Evolutionary conservation across 805 yeast species (phyloP).

Genomic region (Starmerella gropengiesseri): DNA sequence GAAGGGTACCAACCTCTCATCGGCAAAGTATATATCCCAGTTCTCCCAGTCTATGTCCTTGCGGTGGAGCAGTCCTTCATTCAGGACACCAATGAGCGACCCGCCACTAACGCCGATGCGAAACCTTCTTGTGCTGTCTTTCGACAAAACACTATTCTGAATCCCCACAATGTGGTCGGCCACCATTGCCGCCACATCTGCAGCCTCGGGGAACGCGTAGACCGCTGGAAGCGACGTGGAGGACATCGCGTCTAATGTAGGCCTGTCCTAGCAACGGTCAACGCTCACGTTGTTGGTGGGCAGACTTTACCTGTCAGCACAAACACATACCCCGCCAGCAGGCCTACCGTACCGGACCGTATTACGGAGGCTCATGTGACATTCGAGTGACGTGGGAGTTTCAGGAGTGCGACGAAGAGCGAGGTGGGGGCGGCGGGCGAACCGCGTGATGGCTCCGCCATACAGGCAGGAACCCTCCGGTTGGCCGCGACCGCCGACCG

Average conservation of each 20-base stretch:
- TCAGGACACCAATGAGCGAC: constrained; percentile 71
- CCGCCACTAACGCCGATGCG: constrained; percentile 92
- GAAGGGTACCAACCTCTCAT: constrained; percentile 87
- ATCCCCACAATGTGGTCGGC: constrained; percentile 89
- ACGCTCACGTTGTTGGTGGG: constrained; percentile 5
- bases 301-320: constrained; percentile 2
- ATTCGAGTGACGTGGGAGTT: no score
- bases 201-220: constrained; percentile 81
- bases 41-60: constrained; percentile 76
- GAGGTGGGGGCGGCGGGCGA: no score
- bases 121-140: constrained; percentile 45
- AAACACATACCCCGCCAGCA: neutral
- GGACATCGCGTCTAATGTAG: constrained; percentile 5
- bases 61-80: constrained; percentile 72
- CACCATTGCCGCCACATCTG: constrained; percentile 90
- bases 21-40: constrained; percentile 96
- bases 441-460: no score
- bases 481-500: no score
- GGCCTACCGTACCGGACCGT: constrained; percentile 1
- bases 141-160: constrained; percentile 55
- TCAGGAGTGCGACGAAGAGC: no score
- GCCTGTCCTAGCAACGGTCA: no score
- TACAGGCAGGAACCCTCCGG: no score
- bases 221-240: constrained; percentile 48
- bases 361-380: neutral